Conservation (phyloP, 441 rosid genomes). For the Bruguiera hainesii region DNA sequence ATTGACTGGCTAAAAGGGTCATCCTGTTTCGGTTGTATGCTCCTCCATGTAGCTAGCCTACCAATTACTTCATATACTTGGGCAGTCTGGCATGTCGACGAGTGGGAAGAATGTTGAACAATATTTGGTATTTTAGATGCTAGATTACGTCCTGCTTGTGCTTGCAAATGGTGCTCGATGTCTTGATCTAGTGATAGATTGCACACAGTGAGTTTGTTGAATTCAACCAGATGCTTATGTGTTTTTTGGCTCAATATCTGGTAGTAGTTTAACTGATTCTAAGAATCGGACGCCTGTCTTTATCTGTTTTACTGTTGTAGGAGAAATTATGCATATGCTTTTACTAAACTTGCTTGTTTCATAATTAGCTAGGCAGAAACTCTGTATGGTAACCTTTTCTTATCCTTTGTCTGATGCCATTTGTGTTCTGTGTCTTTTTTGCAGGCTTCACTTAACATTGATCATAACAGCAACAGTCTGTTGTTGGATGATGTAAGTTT, state of each 20-base stretch:
- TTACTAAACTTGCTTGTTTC: background rate
- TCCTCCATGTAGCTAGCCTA: no score
- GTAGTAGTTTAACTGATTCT: background rate
- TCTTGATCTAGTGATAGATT: no score
- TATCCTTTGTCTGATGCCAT: background rate
- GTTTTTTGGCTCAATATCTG: background rate
- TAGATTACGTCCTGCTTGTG: no score
- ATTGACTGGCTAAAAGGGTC: no score
- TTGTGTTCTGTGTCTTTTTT: conserved; percentile 8
- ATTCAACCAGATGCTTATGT: background rate
- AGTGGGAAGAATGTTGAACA: no score
- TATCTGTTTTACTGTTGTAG: background rate
- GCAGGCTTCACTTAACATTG: conserved; percentile 85
- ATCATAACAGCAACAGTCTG: conserved; percentile 87
- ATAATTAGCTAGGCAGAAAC: background rate
- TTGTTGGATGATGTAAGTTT: conserved; percentile 99
- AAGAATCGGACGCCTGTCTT: background rate
- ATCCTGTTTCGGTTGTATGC: no score
- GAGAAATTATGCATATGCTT: background rate
- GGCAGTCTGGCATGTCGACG: no score
- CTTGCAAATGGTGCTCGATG: no score
- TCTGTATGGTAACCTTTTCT: background rate
- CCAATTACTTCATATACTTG: no score
- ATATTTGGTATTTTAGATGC: no score
- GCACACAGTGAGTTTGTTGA: background rate